Evolutionary conservation across 495 filamentous ascomycete species (phyloP), one percentile per base, ranked within the genome.

Genomic region (Penicillium pancosmium): DNA sequence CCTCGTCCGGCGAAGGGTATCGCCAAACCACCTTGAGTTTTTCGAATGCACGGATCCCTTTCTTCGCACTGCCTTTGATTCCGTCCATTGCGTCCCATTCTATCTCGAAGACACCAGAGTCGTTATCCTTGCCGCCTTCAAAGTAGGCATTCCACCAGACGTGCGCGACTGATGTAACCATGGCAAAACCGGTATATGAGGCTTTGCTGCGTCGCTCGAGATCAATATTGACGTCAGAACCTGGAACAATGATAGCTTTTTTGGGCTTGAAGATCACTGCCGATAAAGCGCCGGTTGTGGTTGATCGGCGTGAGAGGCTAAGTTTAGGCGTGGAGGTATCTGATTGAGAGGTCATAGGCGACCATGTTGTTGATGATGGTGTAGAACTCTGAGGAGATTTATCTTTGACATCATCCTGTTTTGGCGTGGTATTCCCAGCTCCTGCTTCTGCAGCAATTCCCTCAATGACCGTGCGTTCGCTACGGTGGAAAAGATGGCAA

Each of bases 131-230:
- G 59, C 86, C 82, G 12, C 92, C 92, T 74, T 98, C 94, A 60
- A 97, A 97, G 74, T 87, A 97, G 3, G 88, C 75, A 66, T 98
- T 98, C 76, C 96, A 96, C 94, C 94, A 98, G 33, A 97, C 89
- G 57, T 97, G 92, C 1, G 93, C 91, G 36, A 97, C 87, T 0
- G 92, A 86, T 5, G 93, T 97, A 9, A 97, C 92, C 86, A 97
- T 89, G 5, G 91, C 90, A 61, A 90, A 84, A 5, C 89, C 90
- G 0, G 76, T 79, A 72, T 91, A 88, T 1, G 84, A 83, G 15
- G 85, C 86, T 66, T 89, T 91, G 52, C 88, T 91, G 49, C 90
- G 85, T 15, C 90, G 83, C 68, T 97, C 92, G 49, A 97, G 83
- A 61, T 90, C 87, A 63, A 98, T 91, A 70, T 96, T 96, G 61